Conservation (phyloP, 2,329 filamentous ascomycete species). For the Aspergillus candidus region DNA sequence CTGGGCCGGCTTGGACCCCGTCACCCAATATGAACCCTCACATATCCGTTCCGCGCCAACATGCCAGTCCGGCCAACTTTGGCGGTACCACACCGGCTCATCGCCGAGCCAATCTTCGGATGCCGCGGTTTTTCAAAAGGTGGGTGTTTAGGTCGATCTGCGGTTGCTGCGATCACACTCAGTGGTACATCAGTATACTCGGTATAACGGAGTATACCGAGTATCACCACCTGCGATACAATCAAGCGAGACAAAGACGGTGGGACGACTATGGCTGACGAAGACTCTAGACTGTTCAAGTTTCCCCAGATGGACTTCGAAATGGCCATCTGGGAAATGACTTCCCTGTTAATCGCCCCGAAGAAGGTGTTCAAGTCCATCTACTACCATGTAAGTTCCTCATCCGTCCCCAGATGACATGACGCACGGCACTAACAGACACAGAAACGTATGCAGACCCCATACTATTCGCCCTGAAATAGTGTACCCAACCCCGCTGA, state of each 20-base stretch:
- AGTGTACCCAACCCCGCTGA: no score
- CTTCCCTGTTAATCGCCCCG: constrained; percentile 59
- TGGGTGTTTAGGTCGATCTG: constrained; percentile 15
- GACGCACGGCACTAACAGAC: constrained; percentile 6
- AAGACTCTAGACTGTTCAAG: constrained; percentile 53
- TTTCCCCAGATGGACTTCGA: constrained; percentile 71
- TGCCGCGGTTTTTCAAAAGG: constrained; percentile 63
- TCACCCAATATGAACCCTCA: constrained; percentile 50
- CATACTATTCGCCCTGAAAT: no score
- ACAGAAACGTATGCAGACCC: constrained; percentile 35
- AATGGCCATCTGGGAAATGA: constrained; percentile 69
- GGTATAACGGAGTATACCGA: no score
- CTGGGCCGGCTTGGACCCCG: constrained; percentile 5
- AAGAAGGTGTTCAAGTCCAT: constrained; percentile 67
- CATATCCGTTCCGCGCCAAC: constrained; percentile 54
- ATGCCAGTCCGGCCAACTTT: constrained; percentile 49
- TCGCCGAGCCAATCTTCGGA: constrained; percentile 49
- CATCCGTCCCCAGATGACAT: constrained; percentile 8
- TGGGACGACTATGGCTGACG: constrained; percentile 9
- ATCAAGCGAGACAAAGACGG: no score
- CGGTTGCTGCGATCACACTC: neutral
- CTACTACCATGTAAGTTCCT: constrained; percentile 57
- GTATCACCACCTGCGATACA: no score
- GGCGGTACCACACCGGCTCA: constrained; percentile 46
- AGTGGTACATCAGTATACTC: no score